A percentile compares a stretch with the other conserved stretches of the same genome.
Evolutionary conservation across 2,329 filamentous ascomycete species (phyloP).

Genomic region (Pseudopyrenochaeta lycopersici): DNA sequence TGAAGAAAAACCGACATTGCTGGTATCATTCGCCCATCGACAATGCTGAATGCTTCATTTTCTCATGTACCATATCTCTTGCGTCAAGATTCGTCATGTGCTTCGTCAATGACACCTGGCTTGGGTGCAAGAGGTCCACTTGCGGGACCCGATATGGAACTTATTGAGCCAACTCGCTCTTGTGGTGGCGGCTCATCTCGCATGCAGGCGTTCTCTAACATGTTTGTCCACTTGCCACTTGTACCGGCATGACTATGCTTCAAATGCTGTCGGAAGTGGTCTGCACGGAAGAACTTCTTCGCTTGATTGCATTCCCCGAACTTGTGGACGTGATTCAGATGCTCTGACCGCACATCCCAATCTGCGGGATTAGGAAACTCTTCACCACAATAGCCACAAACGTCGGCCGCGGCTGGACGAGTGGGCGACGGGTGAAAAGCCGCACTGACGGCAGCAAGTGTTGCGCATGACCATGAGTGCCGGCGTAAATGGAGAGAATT

Average conservation of each 20-base stretch:
- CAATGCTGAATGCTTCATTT: constrained; percentile 36
- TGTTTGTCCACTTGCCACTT: constrained; percentile 98
- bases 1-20: constrained; percentile 13
- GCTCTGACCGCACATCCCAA: constrained; percentile 86
- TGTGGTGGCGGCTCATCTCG: constrained; percentile 77
- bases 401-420: constrained; percentile 71
- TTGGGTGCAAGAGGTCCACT: constrained; percentile 42
- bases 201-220: constrained; percentile 97
- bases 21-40: constrained; percentile 7
- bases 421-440: constrained; percentile 86
- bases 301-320: constrained; percentile 97
- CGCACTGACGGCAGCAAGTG: constrained; percentile 74
- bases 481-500: constrained; percentile 92
- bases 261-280: constrained; percentile 97
- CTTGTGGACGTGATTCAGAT: constrained; percentile 92
- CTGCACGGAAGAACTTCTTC: constrained; percentile 97
- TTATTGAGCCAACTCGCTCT: constrained; percentile 46
- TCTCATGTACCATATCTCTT: constrained; percentile 17
- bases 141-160: constrained; percentile 41
- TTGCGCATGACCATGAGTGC: constrained; percentile 97
- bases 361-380: constrained; percentile 89
- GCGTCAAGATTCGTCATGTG: constrained; percentile 44
- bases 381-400: constrained; percentile 94
- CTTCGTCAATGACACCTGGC: constrained; percentile 50
- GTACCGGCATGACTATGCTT: constrained; percentile 97